Base-by-base conservation (phyloP, 495 filamentous ascomycete genomes). In the Lentithecium fluviatile region DNA sequence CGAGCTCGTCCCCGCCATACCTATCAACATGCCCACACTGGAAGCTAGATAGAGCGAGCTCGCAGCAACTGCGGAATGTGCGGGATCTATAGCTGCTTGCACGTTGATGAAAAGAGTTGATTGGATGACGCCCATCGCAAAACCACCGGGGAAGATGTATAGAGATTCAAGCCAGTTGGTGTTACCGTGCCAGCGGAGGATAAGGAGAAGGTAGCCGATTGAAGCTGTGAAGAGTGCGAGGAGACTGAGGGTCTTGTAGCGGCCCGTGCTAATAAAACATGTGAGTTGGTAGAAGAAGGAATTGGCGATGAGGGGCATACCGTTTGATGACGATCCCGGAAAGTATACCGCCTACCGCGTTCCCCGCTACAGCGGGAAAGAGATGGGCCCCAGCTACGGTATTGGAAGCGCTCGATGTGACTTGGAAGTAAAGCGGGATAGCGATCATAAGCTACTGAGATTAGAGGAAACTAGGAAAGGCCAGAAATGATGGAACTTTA, bases 371-470 rank as follows among this genome's bases (percentile, higher is more conserved):
- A 12, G 85, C 82, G 0, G 85, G 85, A 36, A 88, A 71, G 0
- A 90, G 74, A 66, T 87, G 83, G 0, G 76, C 76, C 0, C 86
- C 87, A 0, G 85, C 79, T 0, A 71, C 67, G 0, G 84, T 82
- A 52, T 80, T 79, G 8, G 82, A 83, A 5, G 77, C 77, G 0
- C 75, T 68, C 3, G 74, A 63, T 0, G 84, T 86, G n/a, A 87
- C 79, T 60, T 87, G 83, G 65, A 88, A 89, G 68, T 89, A 90
- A 0, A 90, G 71, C 0, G 87, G 87, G 0, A 88, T 79, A n/a
- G 75, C 73, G 43, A 78, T 79, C 78, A 83, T 82, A 55, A 83
- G 66, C 77, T 67, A 29, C 2, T 15, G 10, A 26, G 7, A 10
- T 10, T 21, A 43, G 20, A 43, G 38, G 5, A 2, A 49, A 32